A percentile compares a stretch with the other conserved stretches of the same genome.
Conservation (phyloP, 164 flowering plant genomes). For the Kingdonia uniflora region DNA sequence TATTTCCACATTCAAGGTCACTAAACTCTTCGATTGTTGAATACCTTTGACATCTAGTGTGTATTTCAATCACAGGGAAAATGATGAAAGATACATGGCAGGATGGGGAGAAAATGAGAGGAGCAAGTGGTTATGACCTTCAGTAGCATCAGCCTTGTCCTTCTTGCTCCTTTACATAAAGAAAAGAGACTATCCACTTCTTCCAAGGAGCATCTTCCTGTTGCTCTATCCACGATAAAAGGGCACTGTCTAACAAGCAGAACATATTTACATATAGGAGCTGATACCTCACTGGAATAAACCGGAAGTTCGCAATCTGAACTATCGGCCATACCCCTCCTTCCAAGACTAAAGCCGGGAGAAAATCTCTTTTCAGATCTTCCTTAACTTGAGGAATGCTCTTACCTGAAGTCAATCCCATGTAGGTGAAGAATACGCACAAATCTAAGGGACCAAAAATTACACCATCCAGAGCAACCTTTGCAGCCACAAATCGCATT, state of each 20-base stretch:
- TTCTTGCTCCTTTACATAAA: slow-evolving; percentile 23
- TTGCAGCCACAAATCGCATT: slow-evolving; percentile 54
- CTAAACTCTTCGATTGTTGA: too few species aligned
- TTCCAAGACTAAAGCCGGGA: slow-evolving; percentile 63
- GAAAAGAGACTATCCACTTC: slow-evolving; percentile 29
- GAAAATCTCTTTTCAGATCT: slow-evolving; percentile 79
- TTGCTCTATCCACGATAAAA: slow-evolving; percentile 71
- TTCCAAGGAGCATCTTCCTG: slow-evolving; percentile 69
- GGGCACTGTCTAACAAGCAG: slow-evolving; percentile 81
- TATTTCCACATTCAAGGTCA: too few species aligned
- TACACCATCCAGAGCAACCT: slow-evolving; percentile 68
- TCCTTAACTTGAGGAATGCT: slow-evolving; percentile 60
- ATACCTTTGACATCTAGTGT: too few species aligned
- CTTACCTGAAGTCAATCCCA: slow-evolving; percentile 78
- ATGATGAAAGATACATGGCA: not conserved
- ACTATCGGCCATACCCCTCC: slow-evolving; percentile 82
- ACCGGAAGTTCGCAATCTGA: slow-evolving; percentile 77
- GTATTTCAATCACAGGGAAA: too few species aligned
- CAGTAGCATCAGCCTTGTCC: slow-evolving; percentile 14
- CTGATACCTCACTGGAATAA: slow-evolving; percentile 69
- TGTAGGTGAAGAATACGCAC: slow-evolving; percentile 68
- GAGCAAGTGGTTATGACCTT: not conserved
- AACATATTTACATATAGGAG: slow-evolving; percentile 82
- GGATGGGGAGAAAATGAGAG: not conserved
- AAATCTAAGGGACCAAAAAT: slow-evolving; percentile 80